Conservation (phyloP, 345 rosid species). For the Toxicodendron radicans region DNA sequence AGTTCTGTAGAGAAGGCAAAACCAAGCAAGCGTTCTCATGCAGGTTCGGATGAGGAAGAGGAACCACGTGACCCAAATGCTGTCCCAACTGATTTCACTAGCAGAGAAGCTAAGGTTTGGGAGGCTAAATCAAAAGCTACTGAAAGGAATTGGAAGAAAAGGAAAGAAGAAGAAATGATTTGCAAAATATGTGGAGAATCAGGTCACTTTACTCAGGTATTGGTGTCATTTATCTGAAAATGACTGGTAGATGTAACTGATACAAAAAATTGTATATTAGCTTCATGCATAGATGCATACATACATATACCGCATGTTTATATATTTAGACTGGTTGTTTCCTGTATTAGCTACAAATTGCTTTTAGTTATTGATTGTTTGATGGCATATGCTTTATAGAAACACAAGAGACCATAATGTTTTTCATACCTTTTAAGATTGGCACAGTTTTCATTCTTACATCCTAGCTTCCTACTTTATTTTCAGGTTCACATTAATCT, state of each 20-base stretch:
- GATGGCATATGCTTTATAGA: not conserved
- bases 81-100: conserved; percentile 96
- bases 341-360: not conserved
- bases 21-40: conserved; percentile 51
- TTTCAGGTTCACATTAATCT: not conserved
- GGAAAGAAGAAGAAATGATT: conserved; percentile 98
- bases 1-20: conserved; percentile 51
- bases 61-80: conserved; percentile 87
- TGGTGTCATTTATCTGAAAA: not conserved
- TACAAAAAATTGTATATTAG: not conserved
- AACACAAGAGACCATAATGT: not conserved
- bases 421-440: not conserved
- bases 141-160: conserved; percentile 98
- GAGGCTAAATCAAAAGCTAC: conserved; percentile 99
- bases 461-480: not conserved
- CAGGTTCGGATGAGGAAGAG: conserved; percentile 72
- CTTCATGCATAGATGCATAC: not conserved
- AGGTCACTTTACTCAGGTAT: conserved; percentile 97
- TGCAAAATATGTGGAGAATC: conserved; percentile 97
- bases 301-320: not conserved
- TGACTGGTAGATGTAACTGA: not conserved
- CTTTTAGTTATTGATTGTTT: not conserved
- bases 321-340: no score
- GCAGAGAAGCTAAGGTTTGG: conserved; percentile 99
- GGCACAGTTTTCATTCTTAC: not conserved